phyloP scores from a whole-genome alignment of 2,329 filamentous ascomycete species.

The Diaporthe caulivora region DNA sequence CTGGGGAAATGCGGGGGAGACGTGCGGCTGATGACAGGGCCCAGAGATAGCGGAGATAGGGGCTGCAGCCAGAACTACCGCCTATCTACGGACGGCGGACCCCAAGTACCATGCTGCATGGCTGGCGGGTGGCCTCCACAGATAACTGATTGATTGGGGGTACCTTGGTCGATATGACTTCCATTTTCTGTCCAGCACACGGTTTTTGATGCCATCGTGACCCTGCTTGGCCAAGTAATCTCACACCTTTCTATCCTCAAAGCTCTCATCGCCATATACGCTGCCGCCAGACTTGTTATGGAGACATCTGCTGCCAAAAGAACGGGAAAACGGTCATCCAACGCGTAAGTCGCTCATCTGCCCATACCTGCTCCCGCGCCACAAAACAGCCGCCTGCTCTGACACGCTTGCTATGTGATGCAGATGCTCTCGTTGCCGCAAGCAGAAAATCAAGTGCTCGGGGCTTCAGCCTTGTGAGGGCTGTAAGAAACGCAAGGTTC shows the following conservation, averaged over 20 bases:
- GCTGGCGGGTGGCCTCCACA: background rate
- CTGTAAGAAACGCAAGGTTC: conserved; percentile 57
- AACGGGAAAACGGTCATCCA: conserved; percentile 41
- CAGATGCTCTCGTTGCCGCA: conserved; percentile 58
- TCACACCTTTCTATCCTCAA: background rate
- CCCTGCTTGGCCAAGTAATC: background rate
- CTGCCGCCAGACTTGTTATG: conserved; percentile 11
- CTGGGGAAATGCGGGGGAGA: conserved; percentile 26
- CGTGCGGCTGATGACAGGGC: conserved; percentile 5
- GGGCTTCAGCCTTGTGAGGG: conserved; percentile 56
- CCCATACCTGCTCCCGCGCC: too few species aligned
- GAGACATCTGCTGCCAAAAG: conserved; percentile 15
- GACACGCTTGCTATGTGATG: conserved; percentile 56
- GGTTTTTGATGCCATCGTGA: too few species aligned
- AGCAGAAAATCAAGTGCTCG: conserved; percentile 60
- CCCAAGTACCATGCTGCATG: too few species aligned
- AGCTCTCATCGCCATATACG: background rate
- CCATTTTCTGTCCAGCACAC: background rate
- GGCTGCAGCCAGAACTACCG: background rate
- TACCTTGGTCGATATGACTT: background rate
- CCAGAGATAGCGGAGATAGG: conserved; percentile 3
- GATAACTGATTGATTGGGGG: background rate
- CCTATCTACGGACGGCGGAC: conserved; percentile 21
- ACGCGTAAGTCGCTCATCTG: conserved; percentile 39
- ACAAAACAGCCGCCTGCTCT: background rate